These are phyloP conservation scores for Candida mesenterica DNA, from an alignment of 1,139 yeast genomes.

Conservation along the genomic window DNA sequence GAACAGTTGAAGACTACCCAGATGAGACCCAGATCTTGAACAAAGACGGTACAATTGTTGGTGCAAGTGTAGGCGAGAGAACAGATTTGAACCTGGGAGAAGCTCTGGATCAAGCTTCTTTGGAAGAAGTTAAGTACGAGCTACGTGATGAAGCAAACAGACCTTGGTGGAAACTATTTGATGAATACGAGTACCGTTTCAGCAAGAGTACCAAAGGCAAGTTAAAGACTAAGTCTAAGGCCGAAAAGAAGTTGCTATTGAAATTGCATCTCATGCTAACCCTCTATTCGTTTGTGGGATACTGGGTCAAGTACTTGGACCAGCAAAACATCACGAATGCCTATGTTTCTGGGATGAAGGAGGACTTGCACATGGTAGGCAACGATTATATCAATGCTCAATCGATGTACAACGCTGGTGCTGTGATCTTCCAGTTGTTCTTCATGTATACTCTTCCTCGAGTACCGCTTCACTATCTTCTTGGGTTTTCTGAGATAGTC, in stretches of 20 bases:
- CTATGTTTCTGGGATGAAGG: conserved; percentile 62
- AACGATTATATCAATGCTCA: conserved; percentile 62
- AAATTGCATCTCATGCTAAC: conserved; percentile 63
- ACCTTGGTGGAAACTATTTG: conserved; percentile 4
- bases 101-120: no score
- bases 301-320: conserved; percentile 70
- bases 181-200: conserved; percentile 57
- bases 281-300: conserved; percentile 57
- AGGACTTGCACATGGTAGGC: conserved; percentile 58
- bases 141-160: conserved; percentile 3
- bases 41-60: no score
- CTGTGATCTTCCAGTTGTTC: conserved; percentile 53
- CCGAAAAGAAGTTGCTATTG: conserved; percentile 51
- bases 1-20: no score
- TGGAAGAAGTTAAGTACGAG: not conserved
- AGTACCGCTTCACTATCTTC: conserved; percentile 11
- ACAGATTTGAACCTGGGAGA: no score
- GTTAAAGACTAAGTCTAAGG: conserved; percentile 44
- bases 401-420: conserved; percentile 55
- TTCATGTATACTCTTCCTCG: conserved; percentile 24
- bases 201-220: conserved; percentile 14
- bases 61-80: no score
- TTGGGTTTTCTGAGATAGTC: conserved; percentile 21
- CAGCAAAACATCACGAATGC: conserved; percentile 60
- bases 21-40: no score